Base-by-base conservation (phyloP, 768 basidiomycete species). In the Suillus subluteus region DNA sequence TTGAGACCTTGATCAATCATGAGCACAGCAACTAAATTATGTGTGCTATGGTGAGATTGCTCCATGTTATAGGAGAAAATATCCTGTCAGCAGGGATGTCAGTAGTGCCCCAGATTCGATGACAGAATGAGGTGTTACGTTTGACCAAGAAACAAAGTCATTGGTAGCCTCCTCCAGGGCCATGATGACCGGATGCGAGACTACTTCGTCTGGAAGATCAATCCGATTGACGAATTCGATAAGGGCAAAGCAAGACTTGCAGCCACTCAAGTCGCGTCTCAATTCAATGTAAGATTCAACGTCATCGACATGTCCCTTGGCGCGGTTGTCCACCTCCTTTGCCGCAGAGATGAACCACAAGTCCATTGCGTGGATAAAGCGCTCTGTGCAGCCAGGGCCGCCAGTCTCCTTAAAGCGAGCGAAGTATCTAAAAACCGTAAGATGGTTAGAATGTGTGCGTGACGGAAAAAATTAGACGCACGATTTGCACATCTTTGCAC, bases 41-140 rank as follows among this genome's bases (percentile, higher is more conserved):
- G 87, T 21, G 86, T 87, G 68, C 89, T 87, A 11, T 84, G 85
- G 18, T 87, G 84, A 2, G 89, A 84, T 74, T 91, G 91, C 72
- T 92, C 91, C 56, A 86, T 84, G 67, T 91, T 91, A 76, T 89
- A 92, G 1, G 89, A 92, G 73, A 89, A 88, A 44, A 91, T 88
- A 67, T 91, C 90, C 90, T 91, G 2, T 5, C 2, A 23, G 15
- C 18, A 62, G 6, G 8, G 6, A 65, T 71, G 3, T 61, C 26
- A 61, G 26, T 12, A 61, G 18, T 68, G 58, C 21, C 18, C 35
- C 43, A 0, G 18, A 32, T n/a, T 18, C 6, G 7, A 64, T 38
- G 52, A 35, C 11, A 74, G 62, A 65, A 21, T 65, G 44, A 7
- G 55, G 63, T 48, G 69, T 67, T 66, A 79, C 83, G 61, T 84